Percentiles rank a stretch among this genome's conserved stretches.
Conservation (phyloP, 2,329 filamentous ascomycete species). For the Colletotrichum spinosum region DNA sequence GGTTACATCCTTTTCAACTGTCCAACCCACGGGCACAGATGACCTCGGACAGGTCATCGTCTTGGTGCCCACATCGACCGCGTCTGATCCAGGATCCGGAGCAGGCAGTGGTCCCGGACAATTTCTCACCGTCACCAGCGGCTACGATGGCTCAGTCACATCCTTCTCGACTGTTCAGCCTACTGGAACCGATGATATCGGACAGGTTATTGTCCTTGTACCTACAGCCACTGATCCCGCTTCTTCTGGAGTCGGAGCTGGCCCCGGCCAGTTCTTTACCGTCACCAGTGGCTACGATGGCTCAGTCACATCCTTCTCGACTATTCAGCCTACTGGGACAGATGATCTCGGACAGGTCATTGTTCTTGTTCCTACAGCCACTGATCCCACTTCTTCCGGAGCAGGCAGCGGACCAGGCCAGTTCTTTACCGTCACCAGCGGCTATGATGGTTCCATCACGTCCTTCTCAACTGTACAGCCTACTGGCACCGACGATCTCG, state of each 20-base stretch:
- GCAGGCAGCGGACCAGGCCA: background rate
- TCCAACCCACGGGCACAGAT: too few relatives aligned
- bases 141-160: background rate
- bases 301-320: too few relatives aligned
- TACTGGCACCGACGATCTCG: background rate
- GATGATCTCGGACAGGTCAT: background rate
- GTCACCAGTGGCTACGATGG: too few relatives aligned
- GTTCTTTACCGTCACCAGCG: background rate
- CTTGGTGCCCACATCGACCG: too few relatives aligned
- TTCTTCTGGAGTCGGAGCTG: background rate
- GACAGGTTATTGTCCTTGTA: background rate
- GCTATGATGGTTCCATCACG: background rate
- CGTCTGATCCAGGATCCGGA: too few relatives aligned
- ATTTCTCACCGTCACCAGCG: too few relatives aligned
- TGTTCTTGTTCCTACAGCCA: constrained; percentile 2
- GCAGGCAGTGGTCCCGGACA: too few relatives aligned
- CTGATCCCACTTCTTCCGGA: background rate
- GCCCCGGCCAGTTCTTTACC: too few relatives aligned
- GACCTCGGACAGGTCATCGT: too few relatives aligned
- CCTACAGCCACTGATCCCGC: background rate
- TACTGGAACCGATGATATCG: background rate
- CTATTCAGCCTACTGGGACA: too few relatives aligned
- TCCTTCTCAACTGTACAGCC: background rate
- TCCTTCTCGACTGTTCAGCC: background rate
- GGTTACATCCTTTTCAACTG: too few relatives aligned